Evolutionary conservation across 148 eudicot genomes (phyloP).

Genomic region (Amaranthus cruentus): DNA sequence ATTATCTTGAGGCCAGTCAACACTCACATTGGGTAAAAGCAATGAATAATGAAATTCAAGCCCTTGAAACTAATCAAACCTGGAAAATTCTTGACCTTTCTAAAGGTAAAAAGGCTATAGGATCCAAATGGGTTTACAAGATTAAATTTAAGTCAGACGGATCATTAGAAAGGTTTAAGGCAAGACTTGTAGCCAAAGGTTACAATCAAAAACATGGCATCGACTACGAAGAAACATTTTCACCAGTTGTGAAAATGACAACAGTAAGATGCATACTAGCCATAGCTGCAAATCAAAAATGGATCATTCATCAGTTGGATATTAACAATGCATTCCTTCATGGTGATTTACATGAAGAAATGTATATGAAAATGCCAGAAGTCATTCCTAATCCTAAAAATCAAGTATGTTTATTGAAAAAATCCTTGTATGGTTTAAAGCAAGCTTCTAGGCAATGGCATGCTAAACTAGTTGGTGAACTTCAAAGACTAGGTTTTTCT

Average conservation of each 20-base stretch:
- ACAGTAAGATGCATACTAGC: background rate
- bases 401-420: background rate
- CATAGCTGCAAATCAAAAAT: background rate
- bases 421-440: background rate
- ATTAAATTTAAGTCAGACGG: background rate
- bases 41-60: background rate
- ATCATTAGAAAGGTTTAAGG: background rate
- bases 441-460: slow-evolving; percentile 4
- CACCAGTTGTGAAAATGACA: slow-evolving; percentile 3
- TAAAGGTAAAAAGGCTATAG: background rate
- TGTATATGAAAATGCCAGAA: background rate
- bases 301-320: background rate
- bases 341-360: background rate
- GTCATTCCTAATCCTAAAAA: background rate
- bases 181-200: background rate
- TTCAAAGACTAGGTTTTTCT: background rate
- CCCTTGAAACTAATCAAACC: background rate
- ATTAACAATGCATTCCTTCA: background rate
- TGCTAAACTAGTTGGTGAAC: background rate
- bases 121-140: background rate
- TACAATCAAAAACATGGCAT: background rate
- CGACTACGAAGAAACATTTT: background rate
- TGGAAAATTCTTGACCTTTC: background rate
- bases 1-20: background rate
- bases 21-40: background rate